A percentile compares a stretch with the other conserved stretches of the same genome.
These are phyloP conservation scores for Xylaria cubensis DNA, from an alignment of 495 filamentous ascomycete genomes.

Conservation along the genomic window DNA sequence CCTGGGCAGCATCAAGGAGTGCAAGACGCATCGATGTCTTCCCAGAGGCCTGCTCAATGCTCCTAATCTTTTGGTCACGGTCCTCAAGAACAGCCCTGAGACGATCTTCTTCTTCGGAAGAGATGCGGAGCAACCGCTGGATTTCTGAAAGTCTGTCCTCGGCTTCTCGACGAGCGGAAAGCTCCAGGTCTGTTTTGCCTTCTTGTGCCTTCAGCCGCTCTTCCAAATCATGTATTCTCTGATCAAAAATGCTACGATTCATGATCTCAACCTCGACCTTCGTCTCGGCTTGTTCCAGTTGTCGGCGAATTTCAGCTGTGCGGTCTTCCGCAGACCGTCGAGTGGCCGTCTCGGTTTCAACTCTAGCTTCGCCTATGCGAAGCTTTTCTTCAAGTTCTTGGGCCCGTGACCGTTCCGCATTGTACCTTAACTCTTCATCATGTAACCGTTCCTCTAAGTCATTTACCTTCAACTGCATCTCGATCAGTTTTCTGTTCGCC, in stretches of 20 bases:
- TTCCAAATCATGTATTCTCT: conserved; percentile 56
- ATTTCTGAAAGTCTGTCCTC: conserved; percentile 77
- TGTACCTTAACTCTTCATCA: conserved; percentile 40
- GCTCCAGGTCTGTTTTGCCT: conserved; percentile 60
- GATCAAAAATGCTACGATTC: conserved; percentile 54
- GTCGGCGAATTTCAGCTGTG: conserved; percentile 49
- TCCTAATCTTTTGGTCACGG: conserved; percentile 58
- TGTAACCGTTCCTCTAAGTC: conserved; percentile 43
- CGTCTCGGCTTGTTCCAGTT: conserved; percentile 55
- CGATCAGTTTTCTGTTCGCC: conserved; percentile 43
- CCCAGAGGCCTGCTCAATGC: conserved; percentile 52
- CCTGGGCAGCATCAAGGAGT: conserved; percentile 67
- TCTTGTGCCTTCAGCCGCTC: conserved; percentile 52
- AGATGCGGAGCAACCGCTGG: conserved; percentile 70
- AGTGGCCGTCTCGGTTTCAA: conserved; percentile 47
- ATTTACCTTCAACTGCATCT: conserved; percentile 48
- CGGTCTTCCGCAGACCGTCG: conserved; percentile 53
- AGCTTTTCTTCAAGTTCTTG: conserved; percentile 55
- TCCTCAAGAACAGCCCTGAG: conserved; percentile 74
- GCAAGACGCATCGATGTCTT: conserved; percentile 65
- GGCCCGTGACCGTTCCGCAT: conserved; percentile 38
- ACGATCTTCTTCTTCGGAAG: conserved; percentile 72
- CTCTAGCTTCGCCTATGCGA: conserved; percentile 47
- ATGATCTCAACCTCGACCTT: conserved; percentile 60
- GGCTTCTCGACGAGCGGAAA: conserved; percentile 67